Evolutionary conservation across 2,329 filamentous ascomycete genomes (phyloP).

Genomic region (Neodidymelliopsis sp.): DNA sequence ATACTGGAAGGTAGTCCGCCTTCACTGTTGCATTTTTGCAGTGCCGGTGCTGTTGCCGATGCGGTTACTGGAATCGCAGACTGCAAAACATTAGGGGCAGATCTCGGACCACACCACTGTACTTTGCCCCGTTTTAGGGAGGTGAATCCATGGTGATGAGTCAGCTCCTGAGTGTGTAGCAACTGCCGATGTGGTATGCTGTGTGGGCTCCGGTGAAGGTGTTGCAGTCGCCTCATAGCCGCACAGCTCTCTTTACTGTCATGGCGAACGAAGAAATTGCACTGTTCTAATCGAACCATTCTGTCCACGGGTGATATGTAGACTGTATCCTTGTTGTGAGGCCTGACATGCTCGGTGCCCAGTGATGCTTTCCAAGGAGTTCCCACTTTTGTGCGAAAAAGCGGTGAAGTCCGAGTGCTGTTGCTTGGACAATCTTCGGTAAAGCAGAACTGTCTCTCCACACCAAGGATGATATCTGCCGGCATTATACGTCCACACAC

Average conservation of each 20-base stretch:
- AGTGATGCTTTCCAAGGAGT: not conserved
- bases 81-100: slow-evolving; percentile 2
- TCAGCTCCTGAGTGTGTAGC: not conserved
- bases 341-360: not conserved
- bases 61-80: slow-evolving; percentile 2
- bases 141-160: slow-evolving; percentile 3
- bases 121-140: slow-evolving; percentile 6
- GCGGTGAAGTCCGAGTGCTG: slow-evolving; percentile 7
- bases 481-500: not conserved
- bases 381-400: not conserved
- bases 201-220: not conserved
- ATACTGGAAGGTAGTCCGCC: not conserved
- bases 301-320: not conserved
- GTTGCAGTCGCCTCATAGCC: not conserved
- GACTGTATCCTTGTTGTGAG: not conserved
- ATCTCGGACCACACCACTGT: slow-evolving; percentile 1
- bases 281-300: not conserved
- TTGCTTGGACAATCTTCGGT: slow-evolving; percentile 4
- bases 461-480: not conserved
- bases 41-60: not conserved
- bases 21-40: not conserved
- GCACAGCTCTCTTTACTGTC: slow-evolving; percentile 1
- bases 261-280: not conserved
- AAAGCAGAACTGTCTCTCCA: slow-evolving; percentile 4
- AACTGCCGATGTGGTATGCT: slow-evolving; percentile 7